Percentiles rank a stretch among this genome's conserved stretches.
These are phyloP conservation scores for Trichoderma breve DNA, from an alignment of 2,329 filamentous ascomycete species.

Conservation along the genomic window DNA sequence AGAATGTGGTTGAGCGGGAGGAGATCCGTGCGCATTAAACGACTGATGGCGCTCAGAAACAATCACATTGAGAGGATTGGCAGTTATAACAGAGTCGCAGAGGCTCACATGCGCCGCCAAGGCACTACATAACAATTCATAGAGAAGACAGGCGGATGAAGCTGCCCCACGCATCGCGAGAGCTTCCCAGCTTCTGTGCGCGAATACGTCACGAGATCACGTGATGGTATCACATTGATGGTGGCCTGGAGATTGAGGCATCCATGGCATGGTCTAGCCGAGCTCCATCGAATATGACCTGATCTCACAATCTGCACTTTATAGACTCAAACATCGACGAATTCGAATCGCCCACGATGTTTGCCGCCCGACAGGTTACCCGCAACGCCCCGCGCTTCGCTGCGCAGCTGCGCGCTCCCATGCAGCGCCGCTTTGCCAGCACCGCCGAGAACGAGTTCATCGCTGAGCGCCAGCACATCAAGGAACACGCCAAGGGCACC, in stretches of 20 bases:
- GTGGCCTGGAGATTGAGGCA: slow-evolving; percentile 36
- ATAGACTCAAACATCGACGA: slow-evolving; percentile 28
- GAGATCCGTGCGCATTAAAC: not conserved
- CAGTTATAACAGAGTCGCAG: not conserved
- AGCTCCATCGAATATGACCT: slow-evolving; percentile 36
- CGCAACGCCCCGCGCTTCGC: slow-evolving; percentile 62
- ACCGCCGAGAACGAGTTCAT: slow-evolving; percentile 87
- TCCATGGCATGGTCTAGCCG: slow-evolving; percentile 32
- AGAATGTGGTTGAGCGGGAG: not conserved
- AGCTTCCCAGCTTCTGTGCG: slow-evolving; percentile 7
- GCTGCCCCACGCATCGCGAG: not conserved
- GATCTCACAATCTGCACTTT: slow-evolving; percentile 33
- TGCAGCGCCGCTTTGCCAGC: slow-evolving; percentile 72
- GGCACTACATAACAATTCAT: not conserved
- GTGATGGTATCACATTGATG: slow-evolving; percentile 24
- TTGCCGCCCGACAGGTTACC: slow-evolving; percentile 60
- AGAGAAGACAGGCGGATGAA: not conserved
- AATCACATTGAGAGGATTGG: not conserved
- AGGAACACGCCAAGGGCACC: slow-evolving; percentile 82
- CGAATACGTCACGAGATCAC: slow-evolving; percentile 32
- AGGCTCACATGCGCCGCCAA: not conserved
- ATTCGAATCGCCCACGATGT: slow-evolving; percentile 49
- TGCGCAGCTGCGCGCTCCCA: slow-evolving; percentile 56
- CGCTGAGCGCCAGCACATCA: slow-evolving; percentile 84
- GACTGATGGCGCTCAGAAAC: not conserved